A percentile compares a stretch with the other conserved stretches of the same genome.
phyloP scores from a whole-genome alignment of 805 yeast species.

The Zygosaccharomyces pseudorouxii region DNA sequence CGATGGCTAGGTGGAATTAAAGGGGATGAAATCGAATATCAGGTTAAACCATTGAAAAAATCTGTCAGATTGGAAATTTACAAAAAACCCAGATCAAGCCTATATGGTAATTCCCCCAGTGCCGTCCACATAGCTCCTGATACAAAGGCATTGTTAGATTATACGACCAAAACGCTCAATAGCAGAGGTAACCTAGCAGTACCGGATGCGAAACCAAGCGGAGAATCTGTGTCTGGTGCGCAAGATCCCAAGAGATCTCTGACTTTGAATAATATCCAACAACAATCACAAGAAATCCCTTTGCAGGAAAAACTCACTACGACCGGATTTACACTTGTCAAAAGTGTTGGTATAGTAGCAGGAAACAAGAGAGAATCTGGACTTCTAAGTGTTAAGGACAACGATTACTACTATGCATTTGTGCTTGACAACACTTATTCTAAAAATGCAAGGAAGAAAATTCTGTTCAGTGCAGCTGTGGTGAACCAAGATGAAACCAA shows the following conservation, averaged over 20 bases:
- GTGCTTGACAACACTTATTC: constrained; percentile 91
- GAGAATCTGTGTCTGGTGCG: constrained; percentile 19
- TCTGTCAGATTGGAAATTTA: constrained; percentile 45
- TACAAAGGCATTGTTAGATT: constrained; percentile 27
- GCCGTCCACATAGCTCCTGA: constrained; percentile 34
- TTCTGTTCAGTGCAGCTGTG: constrained; percentile 55
- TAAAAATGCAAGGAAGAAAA: constrained; percentile 75
- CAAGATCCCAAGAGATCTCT: constrained; percentile 30
- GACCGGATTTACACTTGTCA: constrained; percentile 47
- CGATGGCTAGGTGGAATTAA: constrained; percentile 85
- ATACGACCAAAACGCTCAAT: constrained; percentile 21
- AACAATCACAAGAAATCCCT: constrained; percentile 40
- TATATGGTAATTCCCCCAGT: constrained; percentile 17
- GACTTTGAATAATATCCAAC: constrained; percentile 31
- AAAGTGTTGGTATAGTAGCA: constrained; percentile 52
- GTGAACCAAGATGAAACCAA: constrained; percentile 21
- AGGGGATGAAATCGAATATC: constrained; percentile 66
- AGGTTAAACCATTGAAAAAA: constrained; percentile 70
- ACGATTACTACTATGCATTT: constrained; percentile 72
- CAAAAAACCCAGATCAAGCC: constrained; percentile 24
- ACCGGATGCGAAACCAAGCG: constrained; percentile 11
- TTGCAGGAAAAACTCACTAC: constrained; percentile 56
- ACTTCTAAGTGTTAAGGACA: constrained; percentile 49
- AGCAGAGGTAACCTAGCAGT: constrained; percentile 19
- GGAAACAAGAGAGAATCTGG: constrained; percentile 65